A percentile compares a stretch with the other conserved stretches of the same genome.
These are phyloP conservation scores for Yamadazyma diospyri DNA, from an alignment of 1,139 yeast species.

Conservation along the genomic window DNA sequence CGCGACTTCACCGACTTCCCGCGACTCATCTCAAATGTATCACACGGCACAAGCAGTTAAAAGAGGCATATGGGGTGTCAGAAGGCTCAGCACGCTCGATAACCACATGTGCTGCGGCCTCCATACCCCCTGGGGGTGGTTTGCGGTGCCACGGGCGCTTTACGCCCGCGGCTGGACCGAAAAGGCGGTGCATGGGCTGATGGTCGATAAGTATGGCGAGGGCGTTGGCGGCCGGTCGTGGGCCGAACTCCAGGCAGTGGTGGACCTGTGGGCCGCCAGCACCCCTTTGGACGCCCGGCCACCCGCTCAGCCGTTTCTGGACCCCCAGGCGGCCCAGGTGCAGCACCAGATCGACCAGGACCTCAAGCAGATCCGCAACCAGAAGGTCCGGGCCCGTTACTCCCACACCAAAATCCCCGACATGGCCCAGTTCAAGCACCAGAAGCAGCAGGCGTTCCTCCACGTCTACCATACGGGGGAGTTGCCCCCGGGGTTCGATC, in stretches of 20 bases:
- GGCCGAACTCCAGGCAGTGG: slow-evolving; percentile 17
- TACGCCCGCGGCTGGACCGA: slow-evolving; percentile 31
- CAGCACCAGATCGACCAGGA: background rate
- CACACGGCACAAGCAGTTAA: too few relatives aligned
- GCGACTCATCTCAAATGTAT: too few relatives aligned
- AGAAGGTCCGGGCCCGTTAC: background rate
- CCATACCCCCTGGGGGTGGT: slow-evolving; percentile 32
- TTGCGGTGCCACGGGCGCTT: slow-evolving; percentile 23
- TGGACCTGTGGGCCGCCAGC: slow-evolving; percentile 24
- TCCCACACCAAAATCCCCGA: background rate
- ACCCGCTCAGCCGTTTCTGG: background rate
- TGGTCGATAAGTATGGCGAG: slow-evolving; percentile 13
- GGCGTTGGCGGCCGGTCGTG: slow-evolving; percentile 5
- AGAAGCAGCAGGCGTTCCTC: background rate
- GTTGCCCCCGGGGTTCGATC: slow-evolving; percentile 12
- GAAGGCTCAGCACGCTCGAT: too few relatives aligned
- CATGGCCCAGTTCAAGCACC: background rate
- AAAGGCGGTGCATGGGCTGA: slow-evolving; percentile 9
- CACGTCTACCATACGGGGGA: slow-evolving; percentile 8
- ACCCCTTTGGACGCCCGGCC: background rate
- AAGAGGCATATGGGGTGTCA: too few relatives aligned
- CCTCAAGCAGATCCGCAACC: background rate
- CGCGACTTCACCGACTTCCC: too few relatives aligned
- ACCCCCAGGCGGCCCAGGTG: background rate
- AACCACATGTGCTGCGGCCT: slow-evolving; percentile 17